A percentile compares a stretch with the other conserved stretches of the same genome.
Conservation (phyloP, 2,329 filamentous ascomycete species). For the Rhynchosporium agropyri region DNA sequence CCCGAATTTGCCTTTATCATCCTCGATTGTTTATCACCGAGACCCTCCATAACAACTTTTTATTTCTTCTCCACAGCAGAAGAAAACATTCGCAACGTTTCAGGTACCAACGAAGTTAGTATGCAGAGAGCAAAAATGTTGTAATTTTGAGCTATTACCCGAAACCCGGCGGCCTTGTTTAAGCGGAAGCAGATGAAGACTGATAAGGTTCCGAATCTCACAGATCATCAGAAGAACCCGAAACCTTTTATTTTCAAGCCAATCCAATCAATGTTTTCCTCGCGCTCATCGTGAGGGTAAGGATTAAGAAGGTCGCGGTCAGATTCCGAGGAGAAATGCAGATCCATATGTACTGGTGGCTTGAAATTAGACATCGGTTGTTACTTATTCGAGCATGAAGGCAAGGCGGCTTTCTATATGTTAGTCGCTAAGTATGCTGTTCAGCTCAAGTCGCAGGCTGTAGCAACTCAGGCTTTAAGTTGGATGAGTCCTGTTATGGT, state of each 20-base stretch:
- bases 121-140: constrained; percentile 1
- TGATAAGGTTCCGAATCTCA: not conserved
- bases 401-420: constrained; percentile 56
- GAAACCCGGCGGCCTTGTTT: not conserved
- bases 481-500: constrained; percentile 52
- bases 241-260: constrained; percentile 49
- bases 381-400: constrained; percentile 49
- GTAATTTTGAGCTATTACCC: not conserved
- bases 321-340: constrained; percentile 51
- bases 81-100: too few species aligned
- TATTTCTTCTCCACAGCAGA: not conserved
- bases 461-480: constrained; percentile 53
- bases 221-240: not conserved
- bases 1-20: not conserved
- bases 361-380: constrained; percentile 41
- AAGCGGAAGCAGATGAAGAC: not conserved
- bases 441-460: constrained; percentile 50
- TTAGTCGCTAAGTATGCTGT: constrained; percentile 55
- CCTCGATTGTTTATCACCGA: too few species aligned
- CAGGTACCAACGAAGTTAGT: not conserved
- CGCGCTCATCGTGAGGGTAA: constrained; percentile 54
- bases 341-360: constrained; percentile 50
- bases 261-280: constrained; percentile 56
- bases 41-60: too few species aligned
- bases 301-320: constrained; percentile 56